phyloP scores from a whole-genome alignment of 2,329 filamentous ascomycete genomes.

The Paracorniculantispora psalliotae region DNA sequence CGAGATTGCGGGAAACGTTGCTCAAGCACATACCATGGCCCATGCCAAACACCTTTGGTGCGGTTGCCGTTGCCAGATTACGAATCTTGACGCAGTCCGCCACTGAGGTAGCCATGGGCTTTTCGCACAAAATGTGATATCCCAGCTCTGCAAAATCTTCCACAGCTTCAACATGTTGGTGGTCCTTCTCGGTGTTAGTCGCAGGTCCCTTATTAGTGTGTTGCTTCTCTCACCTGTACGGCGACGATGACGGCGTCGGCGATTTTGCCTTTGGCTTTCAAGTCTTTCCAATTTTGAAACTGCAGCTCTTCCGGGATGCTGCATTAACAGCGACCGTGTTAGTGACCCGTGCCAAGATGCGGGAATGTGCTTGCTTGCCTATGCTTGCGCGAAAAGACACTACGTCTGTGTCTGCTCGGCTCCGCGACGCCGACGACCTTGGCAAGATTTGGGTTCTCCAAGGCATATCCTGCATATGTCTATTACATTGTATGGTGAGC shows the following conservation, averaged over 20 bases:
- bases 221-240: slow-evolving; percentile 1
- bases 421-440: slow-evolving; percentile 16
- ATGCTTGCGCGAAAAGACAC: slow-evolving; percentile 14
- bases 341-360: neutral
- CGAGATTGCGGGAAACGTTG: neutral
- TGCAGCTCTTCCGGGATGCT: slow-evolving; percentile 14
- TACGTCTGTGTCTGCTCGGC: slow-evolving; percentile 12
- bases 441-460: slow-evolving; percentile 15
- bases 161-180: slow-evolving; percentile 24
- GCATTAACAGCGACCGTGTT: neutral
- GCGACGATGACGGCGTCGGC: slow-evolving; percentile 16
- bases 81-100: slow-evolving; percentile 16
- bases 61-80: neutral
- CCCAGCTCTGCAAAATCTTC: slow-evolving; percentile 28
- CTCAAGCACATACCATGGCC: slow-evolving; percentile 12
- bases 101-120: slow-evolving; percentile 17
- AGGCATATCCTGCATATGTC: slow-evolving; percentile 16
- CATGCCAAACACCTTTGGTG: slow-evolving; percentile 15
- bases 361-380: neutral
- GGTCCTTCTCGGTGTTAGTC: slow-evolving; percentile 13
- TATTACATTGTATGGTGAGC: neutral
- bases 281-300: slow-evolving; percentile 14
- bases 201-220: neutral
- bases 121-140: slow-evolving; percentile 17
- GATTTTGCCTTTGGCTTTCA: slow-evolving; percentile 15